Evolutionary conservation across 306 rosid species (phyloP).

Genomic region (Dryas alaskensis): DNA sequence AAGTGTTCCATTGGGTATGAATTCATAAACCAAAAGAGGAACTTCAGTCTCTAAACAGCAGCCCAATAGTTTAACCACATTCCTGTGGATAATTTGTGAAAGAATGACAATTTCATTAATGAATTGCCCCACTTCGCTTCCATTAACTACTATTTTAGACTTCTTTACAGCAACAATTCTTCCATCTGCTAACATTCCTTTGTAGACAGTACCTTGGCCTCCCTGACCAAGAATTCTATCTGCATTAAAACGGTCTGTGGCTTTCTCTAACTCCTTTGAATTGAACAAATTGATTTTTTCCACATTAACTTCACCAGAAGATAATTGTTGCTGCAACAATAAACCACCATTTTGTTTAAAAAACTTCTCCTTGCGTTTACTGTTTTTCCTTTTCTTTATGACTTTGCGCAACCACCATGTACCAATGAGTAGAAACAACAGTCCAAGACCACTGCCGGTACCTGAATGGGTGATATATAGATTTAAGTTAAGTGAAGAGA

Average conservation of each 20-base stretch:
- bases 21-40: conserved; percentile 4
- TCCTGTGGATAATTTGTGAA: conserved; percentile 10
- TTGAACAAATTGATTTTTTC: conserved; percentile 8
- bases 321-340: not conserved
- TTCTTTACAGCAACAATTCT: conserved; percentile 14
- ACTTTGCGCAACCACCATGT: too few relatives aligned
- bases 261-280: not conserved
- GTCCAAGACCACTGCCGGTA: too few relatives aligned
- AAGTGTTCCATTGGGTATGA: not conserved
- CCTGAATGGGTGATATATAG: too few relatives aligned
- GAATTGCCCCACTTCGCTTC: not conserved
- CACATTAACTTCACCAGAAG: conserved; percentile 4
- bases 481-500: too few relatives aligned
- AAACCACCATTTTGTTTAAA: not conserved
- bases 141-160: not conserved
- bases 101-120: conserved; percentile 17
- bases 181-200: conserved; percentile 12
- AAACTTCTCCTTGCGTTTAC: not conserved
- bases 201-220: too few relatives aligned
- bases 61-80: conserved; percentile 9
- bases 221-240: conserved; percentile 19
- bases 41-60: conserved; percentile 11
- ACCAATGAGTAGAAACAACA: too few relatives aligned
- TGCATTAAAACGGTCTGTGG: conserved; percentile 4
- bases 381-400: not conserved